Percentiles rank a stretch among this genome's conserved stretches.
phyloP scores from a whole-genome alignment of 352 stramenopile species.

The Blastocystis sp. region DNA sequence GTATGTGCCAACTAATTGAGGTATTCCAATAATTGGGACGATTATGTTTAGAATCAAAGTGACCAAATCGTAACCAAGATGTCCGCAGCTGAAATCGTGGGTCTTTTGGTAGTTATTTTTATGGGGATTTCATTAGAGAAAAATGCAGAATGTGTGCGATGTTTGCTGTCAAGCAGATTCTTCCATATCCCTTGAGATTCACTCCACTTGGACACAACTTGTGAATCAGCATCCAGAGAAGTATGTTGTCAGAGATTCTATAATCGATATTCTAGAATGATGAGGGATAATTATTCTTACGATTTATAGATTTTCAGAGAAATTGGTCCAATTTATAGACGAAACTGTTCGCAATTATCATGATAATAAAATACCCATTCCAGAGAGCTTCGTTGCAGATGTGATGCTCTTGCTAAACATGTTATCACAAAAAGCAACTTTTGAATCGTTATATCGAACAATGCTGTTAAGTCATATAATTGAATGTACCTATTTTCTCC shows the following conservation, averaged over 20 bases:
- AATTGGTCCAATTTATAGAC: background rate
- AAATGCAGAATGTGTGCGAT: background rate
- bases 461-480: background rate
- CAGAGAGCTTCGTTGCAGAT: background rate
- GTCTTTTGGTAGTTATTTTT: background rate
- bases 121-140: background rate
- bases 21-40: background rate
- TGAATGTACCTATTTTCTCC: background rate
- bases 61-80: background rate
- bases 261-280: background rate
- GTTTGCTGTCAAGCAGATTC: background rate
- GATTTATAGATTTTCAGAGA: background rate
- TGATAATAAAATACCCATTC: background rate
- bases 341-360: background rate
- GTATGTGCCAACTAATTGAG: background rate
- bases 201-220: background rate
- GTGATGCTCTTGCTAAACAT: background rate
- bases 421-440: slow-evolving; percentile 1
- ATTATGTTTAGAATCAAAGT: too few species aligned
- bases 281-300: too few species aligned
- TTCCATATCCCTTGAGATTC: background rate
- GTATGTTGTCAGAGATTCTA: background rate
- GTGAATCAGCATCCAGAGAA: background rate
- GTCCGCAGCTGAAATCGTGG: background rate
- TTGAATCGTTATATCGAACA: background rate